Percentiles rank a stretch among this genome's conserved stretches.
Conservation (phyloP, 2,329 filamentous ascomycete species). For the Neonectria neomacrospora region DNA sequence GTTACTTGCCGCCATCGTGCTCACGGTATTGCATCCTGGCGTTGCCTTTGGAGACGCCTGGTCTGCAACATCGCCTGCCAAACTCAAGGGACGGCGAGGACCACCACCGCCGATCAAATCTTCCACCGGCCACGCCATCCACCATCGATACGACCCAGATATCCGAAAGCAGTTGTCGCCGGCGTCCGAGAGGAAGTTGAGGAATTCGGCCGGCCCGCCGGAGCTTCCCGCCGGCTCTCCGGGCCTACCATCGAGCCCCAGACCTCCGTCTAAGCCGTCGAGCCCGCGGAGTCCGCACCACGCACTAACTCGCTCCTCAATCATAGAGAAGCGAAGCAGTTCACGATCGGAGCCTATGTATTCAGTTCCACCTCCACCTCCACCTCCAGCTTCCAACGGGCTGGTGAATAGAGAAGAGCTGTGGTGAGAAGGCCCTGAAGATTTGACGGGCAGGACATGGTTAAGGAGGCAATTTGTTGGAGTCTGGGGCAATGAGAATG, state of each 20-base stretch:
- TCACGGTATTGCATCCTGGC: constrained; percentile 53
- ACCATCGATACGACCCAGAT: constrained; percentile 49
- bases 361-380: background rate
- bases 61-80: constrained; percentile 52
- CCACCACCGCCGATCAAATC: constrained; percentile 34
- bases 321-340: background rate
- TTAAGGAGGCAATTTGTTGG: background rate
- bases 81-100: constrained; percentile 35
- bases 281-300: constrained; percentile 26
- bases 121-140: constrained; percentile 39
- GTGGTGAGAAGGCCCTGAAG: constrained; percentile 18
- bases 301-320: background rate
- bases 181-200: constrained; percentile 33
- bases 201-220: constrained; percentile 35
- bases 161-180: constrained; percentile 48
- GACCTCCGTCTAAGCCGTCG: constrained; percentile 35
- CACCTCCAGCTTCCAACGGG: background rate
- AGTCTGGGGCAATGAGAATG: background rate
- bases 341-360: background rate
- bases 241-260: constrained; percentile 46
- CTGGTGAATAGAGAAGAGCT: constrained; percentile 26
- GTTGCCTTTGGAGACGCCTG: constrained; percentile 54
- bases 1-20: constrained; percentile 49
- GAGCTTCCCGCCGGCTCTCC: constrained; percentile 42
- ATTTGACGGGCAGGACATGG: background rate